A percentile compares a stretch with the other conserved stretches of the same genome.
Evolutionary conservation across 139 green algal species (phyloP).

Genomic region (Mychonastes homosphaera): DNA sequence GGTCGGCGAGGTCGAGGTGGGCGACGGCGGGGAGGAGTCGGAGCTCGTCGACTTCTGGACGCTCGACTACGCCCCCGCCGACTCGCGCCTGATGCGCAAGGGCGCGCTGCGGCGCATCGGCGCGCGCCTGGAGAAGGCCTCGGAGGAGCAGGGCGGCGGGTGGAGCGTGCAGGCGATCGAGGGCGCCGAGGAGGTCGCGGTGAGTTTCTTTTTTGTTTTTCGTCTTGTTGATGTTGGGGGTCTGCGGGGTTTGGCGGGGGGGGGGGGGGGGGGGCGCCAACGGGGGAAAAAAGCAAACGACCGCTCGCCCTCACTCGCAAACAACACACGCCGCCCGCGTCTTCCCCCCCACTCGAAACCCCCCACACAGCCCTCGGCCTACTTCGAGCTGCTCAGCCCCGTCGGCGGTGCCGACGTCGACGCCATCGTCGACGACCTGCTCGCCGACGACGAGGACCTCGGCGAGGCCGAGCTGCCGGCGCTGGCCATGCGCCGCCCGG

Average conservation of each 20-base stretch:
- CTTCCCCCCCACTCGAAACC: background rate
- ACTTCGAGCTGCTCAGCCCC: background rate
- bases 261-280: background rate
- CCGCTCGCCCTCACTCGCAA: no score
- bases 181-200: background rate
- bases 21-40: slow-evolving; percentile 25
- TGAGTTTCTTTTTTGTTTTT: no score
- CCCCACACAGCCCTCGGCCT: background rate
- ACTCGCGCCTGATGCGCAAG: slow-evolving; percentile 4
- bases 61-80: slow-evolving; percentile 9
- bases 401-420: slow-evolving; percentile 1
- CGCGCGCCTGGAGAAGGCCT: slow-evolving; percentile 9
- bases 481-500: slow-evolving; percentile 20
- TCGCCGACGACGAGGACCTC: slow-evolving; percentile 20
- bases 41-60: slow-evolving; percentile 31
- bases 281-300: no score
- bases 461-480: slow-evolving; percentile 42
- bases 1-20: slow-evolving; percentile 26
- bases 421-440: slow-evolving; percentile 29
- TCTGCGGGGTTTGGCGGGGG: no score
- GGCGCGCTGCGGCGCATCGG: slow-evolving; percentile 9
- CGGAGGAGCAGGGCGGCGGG: slow-evolving; percentile 15
- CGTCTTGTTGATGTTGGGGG: no score
- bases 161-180: slow-evolving; percentile 7
- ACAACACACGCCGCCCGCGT: background rate